Conservation (phyloP, 2,329 filamentous ascomycete genomes). For the Thermothelomyces thermophilus region DNA sequence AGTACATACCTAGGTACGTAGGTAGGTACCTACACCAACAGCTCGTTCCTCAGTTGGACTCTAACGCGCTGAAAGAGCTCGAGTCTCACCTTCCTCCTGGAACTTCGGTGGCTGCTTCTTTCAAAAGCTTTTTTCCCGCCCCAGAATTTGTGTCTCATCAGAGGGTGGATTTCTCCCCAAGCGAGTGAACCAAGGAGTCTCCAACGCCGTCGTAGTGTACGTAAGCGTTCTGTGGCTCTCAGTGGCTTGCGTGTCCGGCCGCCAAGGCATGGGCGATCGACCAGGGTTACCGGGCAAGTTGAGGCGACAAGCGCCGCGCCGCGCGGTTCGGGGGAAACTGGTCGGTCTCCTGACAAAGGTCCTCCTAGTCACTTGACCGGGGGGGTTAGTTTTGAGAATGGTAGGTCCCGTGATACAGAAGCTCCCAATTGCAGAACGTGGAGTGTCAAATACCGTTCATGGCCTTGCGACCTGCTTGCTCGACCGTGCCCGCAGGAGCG, state of each 20-base stretch:
- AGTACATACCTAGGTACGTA: too few species aligned
- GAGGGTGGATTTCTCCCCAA: too few species aligned
- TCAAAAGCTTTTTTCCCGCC: too few species aligned
- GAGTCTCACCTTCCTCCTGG: too few species aligned
- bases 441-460: slow-evolving; percentile 15
- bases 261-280: slow-evolving; percentile 8
- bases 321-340: slow-evolving; percentile 7
- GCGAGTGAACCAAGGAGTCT: too few species aligned
- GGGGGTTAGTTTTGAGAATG: neutral
- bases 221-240: slow-evolving; percentile 6
- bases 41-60: too few species aligned
- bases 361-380: slow-evolving; percentile 15
- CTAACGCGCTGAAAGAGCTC: too few species aligned
- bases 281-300: slow-evolving; percentile 2
- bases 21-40: too few species aligned
- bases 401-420: slow-evolving; percentile 9
- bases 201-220: neutral
- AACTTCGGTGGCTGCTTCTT: too few species aligned
- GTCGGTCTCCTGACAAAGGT: slow-evolving; percentile 11
- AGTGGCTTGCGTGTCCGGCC: slow-evolving; percentile 8
- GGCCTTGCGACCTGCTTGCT: slow-evolving; percentile 7
- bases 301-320: slow-evolving; percentile 13
- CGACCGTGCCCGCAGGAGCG: neutral
- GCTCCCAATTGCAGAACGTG: slow-evolving; percentile 7
- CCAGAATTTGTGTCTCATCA: too few species aligned